Percentiles rank a stretch among this genome's conserved stretches.
These are phyloP conservation scores for Mortierella polycephala DNA, from an alignment of 371 early-diverging fungal species.

Conservation along the genomic window DNA sequence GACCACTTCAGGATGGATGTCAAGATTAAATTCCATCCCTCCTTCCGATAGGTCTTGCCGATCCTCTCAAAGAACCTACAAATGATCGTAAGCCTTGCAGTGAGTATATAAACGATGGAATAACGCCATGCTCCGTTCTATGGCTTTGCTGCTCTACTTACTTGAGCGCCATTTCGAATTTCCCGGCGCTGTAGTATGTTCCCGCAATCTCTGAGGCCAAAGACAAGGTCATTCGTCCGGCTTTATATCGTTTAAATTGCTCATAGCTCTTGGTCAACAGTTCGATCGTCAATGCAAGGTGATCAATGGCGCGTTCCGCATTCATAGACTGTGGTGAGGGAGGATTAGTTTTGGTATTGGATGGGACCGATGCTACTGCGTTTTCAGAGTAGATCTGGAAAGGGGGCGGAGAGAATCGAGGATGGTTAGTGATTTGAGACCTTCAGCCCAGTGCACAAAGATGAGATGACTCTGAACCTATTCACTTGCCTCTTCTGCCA, in stretches of 20 bases:
- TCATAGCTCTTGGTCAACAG: conserved; percentile 89
- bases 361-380: conserved; percentile 22
- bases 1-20: conserved; percentile 75
- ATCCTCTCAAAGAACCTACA: conserved; percentile 86
- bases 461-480: neutral
- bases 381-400: conserved; percentile 30
- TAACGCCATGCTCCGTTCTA: neutral
- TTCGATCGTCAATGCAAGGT: conserved; percentile 78
- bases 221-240: conserved; percentile 84
- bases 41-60: conserved; percentile 89
- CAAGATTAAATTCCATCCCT: conserved; percentile 80
- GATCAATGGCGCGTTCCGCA: conserved; percentile 70
- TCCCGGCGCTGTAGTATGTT: conserved; percentile 79
- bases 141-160: conserved; percentile 33
- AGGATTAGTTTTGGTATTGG: conserved; percentile 17
- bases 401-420: neutral
- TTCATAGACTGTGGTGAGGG: conserved; percentile 52
- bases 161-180: conserved; percentile 87
- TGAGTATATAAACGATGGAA: neutral
- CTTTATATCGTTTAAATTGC: conserved; percentile 80
- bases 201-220: conserved; percentile 90
- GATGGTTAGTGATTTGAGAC: too few relatives aligned
- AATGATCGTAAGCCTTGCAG: neutral
- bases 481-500: conserved; percentile 53
- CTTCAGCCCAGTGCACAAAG: neutral